Conservation (phyloP, 257 asterid species). For the Paulownia fortunei region DNA sequence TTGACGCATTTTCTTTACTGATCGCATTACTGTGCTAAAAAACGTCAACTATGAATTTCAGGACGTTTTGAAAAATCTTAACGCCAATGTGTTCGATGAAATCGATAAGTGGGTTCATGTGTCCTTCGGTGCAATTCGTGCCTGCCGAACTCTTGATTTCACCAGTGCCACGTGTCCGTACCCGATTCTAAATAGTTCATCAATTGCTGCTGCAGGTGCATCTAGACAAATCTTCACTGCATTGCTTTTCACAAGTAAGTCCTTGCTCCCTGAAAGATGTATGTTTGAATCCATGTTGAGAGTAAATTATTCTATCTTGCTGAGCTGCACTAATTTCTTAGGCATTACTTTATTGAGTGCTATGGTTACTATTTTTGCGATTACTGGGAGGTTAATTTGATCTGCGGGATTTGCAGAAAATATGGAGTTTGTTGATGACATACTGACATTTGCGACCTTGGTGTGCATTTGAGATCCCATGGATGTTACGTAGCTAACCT, state of each 20-base stretch:
- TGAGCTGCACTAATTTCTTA: not conserved
- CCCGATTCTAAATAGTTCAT: constrained; percentile 54
- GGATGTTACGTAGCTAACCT: constrained; percentile 83
- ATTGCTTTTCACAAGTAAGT: constrained; percentile 84
- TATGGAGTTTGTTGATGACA: constrained; percentile 88
- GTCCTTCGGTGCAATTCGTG: constrained; percentile 63
- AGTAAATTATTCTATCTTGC: constrained; percentile 2
- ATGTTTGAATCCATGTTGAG: not conserved
- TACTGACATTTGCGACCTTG: constrained; percentile 75
- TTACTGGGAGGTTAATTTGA: constrained; percentile 1
- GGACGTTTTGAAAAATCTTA: constrained; percentile 75
- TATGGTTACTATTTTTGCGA: not conserved
- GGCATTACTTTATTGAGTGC: not conserved
- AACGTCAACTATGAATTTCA: constrained; percentile 27
- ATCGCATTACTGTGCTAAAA: not conserved
- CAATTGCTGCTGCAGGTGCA: constrained; percentile 42
- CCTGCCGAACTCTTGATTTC: constrained; percentile 43
- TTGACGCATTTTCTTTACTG: not conserved
- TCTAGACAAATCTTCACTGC: constrained; percentile 71
- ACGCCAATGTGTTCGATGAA: constrained; percentile 65
- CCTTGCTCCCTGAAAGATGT: constrained; percentile 15
- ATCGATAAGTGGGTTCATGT: constrained; percentile 68
- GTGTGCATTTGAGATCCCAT: constrained; percentile 58
- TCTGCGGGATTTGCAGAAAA: constrained; percentile 58
- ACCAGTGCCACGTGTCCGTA: constrained; percentile 48